These are phyloP conservation scores for Sporobolomyces pararoseus DNA, from an alignment of 768 basidiomycete species.

Conservation along the genomic window DNA sequence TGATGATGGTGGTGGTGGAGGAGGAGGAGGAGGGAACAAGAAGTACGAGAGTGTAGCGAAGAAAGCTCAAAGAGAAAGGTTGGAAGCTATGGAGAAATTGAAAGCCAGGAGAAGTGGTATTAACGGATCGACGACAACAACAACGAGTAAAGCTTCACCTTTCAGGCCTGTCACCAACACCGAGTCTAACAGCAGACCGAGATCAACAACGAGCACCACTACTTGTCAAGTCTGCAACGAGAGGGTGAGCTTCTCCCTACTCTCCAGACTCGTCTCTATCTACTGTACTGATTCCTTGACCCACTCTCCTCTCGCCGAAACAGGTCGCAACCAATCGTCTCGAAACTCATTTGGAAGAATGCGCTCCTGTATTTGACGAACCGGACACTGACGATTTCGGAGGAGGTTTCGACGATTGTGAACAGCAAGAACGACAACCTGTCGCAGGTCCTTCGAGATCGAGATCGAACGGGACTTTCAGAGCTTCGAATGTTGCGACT, in stretches of 20 bases:
- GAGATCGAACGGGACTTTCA: background rate
- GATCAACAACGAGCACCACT: background rate
- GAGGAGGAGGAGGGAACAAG: background rate
- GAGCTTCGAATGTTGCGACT: no score
- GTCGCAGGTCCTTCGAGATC: slow-evolving; percentile 1
- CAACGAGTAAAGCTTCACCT: background rate
- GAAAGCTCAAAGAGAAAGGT: slow-evolving; percentile 22
- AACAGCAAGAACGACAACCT: background rate
- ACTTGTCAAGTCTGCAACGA: slow-evolving; percentile 13
- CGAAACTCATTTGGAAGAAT: background rate
- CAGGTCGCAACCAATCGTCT: background rate
- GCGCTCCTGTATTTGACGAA: background rate
- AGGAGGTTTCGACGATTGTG: no score
- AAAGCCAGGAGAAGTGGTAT: background rate
- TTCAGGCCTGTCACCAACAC: slow-evolving; percentile 7
- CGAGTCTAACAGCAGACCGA: background rate
- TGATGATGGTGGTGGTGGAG: background rate
- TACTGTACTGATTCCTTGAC: background rate
- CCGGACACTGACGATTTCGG: background rate
- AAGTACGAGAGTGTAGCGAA: slow-evolving; percentile 27
- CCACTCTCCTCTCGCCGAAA: background rate
- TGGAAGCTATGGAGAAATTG: slow-evolving; percentile 1
- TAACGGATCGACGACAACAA: background rate
- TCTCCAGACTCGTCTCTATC: background rate
- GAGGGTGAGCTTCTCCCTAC: background rate